phyloP scores from a whole-genome alignment of 805 yeast genomes.

The Clavispora vitiphila region DNA sequence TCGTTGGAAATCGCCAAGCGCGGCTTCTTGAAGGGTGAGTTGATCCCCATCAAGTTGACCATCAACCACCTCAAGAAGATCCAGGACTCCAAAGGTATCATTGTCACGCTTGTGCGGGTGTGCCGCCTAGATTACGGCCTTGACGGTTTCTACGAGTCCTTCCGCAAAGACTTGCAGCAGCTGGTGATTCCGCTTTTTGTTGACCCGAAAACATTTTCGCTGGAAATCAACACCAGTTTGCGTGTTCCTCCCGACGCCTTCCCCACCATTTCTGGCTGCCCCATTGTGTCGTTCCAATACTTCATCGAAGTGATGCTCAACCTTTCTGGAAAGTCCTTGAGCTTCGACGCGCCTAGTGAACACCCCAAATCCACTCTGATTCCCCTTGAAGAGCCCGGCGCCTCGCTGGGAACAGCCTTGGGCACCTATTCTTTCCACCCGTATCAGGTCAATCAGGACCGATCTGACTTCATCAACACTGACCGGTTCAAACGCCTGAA shows the following conservation, averaged over 20 bases:
- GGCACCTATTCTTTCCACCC: slow-evolving; percentile 20
- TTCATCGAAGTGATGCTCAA: slow-evolving; percentile 81
- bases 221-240: slow-evolving; percentile 57
- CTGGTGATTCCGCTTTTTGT: slow-evolving; percentile 69
- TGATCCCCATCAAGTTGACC: slow-evolving; percentile 63
- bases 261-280: slow-evolving; percentile 73
- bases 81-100: slow-evolving; percentile 66
- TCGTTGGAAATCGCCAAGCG: slow-evolving; percentile 42
- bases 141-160: slow-evolving; percentile 63
- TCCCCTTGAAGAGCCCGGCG: slow-evolving; percentile 7
- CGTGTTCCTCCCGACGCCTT: slow-evolving; percentile 80
- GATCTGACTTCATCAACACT: slow-evolving; percentile 60
- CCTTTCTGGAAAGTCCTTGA: slow-evolving; percentile 54
- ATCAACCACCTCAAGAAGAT: slow-evolving; percentile 68
- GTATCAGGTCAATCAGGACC: slow-evolving; percentile 18
- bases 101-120: slow-evolving; percentile 74
- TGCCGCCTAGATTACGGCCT: slow-evolving; percentile 59
- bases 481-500: slow-evolving; percentile 71
- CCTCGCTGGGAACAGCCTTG: background rate
- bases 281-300: slow-evolving; percentile 74
- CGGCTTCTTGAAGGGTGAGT: slow-evolving; percentile 78
- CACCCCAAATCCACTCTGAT: slow-evolving; percentile 11
- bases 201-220: slow-evolving; percentile 57
- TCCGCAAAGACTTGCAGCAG: slow-evolving; percentile 80
- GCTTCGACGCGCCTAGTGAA: slow-evolving; percentile 19